A percentile compares a stretch with the other conserved stretches of the same genome.
These are phyloP conservation scores for Leptographium procerum DNA, from an alignment of 2,329 filamentous ascomycete genomes.

Conservation along the genomic window DNA sequence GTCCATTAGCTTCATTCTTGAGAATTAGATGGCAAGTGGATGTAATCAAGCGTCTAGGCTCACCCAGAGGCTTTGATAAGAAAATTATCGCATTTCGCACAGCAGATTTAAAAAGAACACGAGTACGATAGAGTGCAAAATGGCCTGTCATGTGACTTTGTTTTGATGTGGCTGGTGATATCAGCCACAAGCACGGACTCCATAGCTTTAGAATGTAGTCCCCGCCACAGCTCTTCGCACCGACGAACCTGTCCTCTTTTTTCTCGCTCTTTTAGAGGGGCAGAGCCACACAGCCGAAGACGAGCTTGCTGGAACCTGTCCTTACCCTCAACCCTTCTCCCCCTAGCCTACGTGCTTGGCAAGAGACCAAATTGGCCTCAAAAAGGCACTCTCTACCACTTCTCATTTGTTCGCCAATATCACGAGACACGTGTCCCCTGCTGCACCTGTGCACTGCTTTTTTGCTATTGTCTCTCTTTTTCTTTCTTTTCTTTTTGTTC, in stretches of 20 bases:
- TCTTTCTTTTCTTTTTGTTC: not conserved
- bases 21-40: not conserved
- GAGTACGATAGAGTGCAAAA: not conserved
- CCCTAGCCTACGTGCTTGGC: not conserved
- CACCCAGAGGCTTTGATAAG: not conserved
- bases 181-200: not conserved
- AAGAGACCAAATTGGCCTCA: slow-evolving; percentile 10
- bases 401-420: not conserved
- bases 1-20: slow-evolving; percentile 20
- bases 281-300: slow-evolving; percentile 5
- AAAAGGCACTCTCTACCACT: slow-evolving; percentile 5
- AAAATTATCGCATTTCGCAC: no score
- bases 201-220: not conserved
- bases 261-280: slow-evolving; percentile 7
- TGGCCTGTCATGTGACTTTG: not conserved
- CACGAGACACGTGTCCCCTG: not conserved
- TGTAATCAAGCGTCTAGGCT: not conserved
- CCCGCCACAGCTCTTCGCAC: not conserved
- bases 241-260: slow-evolving; percentile 8
- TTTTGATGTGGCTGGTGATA: not conserved
- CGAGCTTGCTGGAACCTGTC: slow-evolving; percentile 6
- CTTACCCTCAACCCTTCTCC: slow-evolving; percentile 3
- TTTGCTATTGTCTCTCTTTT: not conserved
- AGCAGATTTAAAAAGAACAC: no score
- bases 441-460: not conserved